Base-by-base conservation (phyloP, 2,329 filamentous ascomycete species). In the Botrytis byssoidea region DNA sequence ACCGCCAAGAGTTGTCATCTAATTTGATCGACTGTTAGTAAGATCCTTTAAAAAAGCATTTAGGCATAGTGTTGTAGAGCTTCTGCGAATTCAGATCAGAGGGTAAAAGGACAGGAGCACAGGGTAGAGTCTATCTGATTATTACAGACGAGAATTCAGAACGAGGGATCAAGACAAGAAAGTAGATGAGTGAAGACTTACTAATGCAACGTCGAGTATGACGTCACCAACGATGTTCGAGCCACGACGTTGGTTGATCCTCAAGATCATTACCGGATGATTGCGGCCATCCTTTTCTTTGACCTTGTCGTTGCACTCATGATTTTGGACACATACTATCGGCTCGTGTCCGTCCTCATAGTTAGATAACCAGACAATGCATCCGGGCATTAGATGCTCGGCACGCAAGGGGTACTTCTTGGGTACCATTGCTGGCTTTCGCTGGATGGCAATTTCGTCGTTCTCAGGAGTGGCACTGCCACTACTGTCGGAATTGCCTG, bases 291-390 rank as follows among this genome's bases (percentile, higher is more conserved):
- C 74, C 3, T 73, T 70, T 0, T 75, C 72, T 18, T 76, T 72
- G 32, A 71, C 65, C 14, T 18, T 32, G n/a, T 64, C 32, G 10
- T 69, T 63, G 1, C 66, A 72, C 25, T 75, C 74, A 8, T 40
- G 37, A 14, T 48, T 25, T 14, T 72, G 74, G 48, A 55, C 66
- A 29, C 76, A 77, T 20, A 32, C 4, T 5, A 77, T 74, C 1
- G 57, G 57, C 9, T 46, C 61, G 29, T 66, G 48, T 12, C 44
- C 44, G 1, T 18, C 40, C 8, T 40, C n/a, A 57, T 44, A 37
- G 7, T 59, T 16, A 0, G 75, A 72, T 0, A 77, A 32, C 76
- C 76, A 77, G 3, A 77, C 68, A 48, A 76, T 76, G 35, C 67
- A 74, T 10, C 76, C 76, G 3, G 72, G 70, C 40, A 71, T 14